Base-by-base conservation (phyloP, 345 rosid genomes). In the Barbarea vulgaris region DNA sequence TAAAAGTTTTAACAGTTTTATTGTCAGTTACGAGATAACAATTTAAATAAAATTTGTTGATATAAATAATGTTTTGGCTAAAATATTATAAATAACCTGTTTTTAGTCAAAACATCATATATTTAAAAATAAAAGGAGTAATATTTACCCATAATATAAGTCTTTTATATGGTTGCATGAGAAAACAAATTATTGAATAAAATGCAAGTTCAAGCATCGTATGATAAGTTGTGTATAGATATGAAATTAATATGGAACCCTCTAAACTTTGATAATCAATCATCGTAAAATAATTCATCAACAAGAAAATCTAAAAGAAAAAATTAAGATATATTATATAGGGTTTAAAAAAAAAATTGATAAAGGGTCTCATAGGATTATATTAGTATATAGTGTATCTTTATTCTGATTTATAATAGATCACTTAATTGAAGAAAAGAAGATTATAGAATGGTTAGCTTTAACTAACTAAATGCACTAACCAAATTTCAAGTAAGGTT, bases 401-500 rank as follows among this genome's bases (percentile, higher is more conserved):
- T 30, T 18, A 64, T 50, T 66, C 44, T 50, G 47, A 33, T 13
- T 19, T 50, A 50, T 48, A 0, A 51, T 69, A 52, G 21, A 54
- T 36, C 18, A 31, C 11, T 44, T 34, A 47, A 33, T 17, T 53
- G 17, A 62, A 54, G 22, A 37, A 19, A 53, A 61, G 39, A 69
- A 53, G 50, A 62, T 53, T 64, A 70, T 28, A 36, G 4, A 71
- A 57, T 71, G 19, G 52, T 52, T 60, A 74, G 83, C 88, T 89
- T 87, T 89, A 89, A 85, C 91, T 62, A 89, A 89, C 84, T 72
- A 76, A 58, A 31, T 60, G 81, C 91, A 87, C 84, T 85, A 41
- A 83, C 48, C 30, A 75, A 15, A 75, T 73, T 72, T 76, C 79
- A 76, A 48, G 58, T 55, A 58, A 66, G 52, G 76, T 51, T 73